Percentiles rank a stretch among this genome's conserved stretches.
phyloP scores from a whole-genome alignment of 2,329 filamentous ascomycete species.

The Aspergillus sp. region DNA sequence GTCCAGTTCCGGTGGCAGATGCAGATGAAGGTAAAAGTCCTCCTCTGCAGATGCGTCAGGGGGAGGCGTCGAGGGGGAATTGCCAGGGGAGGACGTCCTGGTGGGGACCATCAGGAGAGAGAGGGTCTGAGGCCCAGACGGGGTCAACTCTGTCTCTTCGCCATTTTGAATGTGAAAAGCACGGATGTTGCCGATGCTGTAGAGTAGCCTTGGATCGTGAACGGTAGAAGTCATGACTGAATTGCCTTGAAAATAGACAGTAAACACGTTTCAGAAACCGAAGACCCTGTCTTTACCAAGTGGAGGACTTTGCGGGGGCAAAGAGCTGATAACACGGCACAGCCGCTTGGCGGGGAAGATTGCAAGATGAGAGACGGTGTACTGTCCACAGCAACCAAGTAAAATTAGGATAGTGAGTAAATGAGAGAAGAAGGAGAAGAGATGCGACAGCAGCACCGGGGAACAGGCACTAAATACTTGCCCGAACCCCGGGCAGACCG shows the following conservation, averaged over 20 bases:
- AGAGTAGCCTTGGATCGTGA: conserved; percentile 44
- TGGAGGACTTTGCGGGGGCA: conserved; percentile 5
- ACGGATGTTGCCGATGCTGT: conserved; percentile 73
- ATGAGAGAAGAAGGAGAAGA: conserved; percentile 9
- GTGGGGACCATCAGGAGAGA: conserved; percentile 96
- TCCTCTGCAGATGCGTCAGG: conserved; percentile 66
- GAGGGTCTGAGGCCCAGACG: conserved; percentile 83
- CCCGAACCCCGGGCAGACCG: neutral
- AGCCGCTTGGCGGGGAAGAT: neutral
- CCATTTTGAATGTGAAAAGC: conserved; percentile 92
- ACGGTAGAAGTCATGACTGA: conserved; percentile 28
- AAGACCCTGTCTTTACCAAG: neutral
- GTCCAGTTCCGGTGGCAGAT: conserved; percentile 91
- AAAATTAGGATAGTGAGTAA: neutral
- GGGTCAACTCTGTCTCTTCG: conserved; percentile 77
- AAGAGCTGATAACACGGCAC: conserved; percentile 1
- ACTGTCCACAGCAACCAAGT: neutral
- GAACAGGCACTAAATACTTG: conserved; percentile 4
- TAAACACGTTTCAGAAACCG: neutral
- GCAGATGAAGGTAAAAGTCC: conserved; percentile 95
- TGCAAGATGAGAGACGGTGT: neutral
- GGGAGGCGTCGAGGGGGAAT: conserved; percentile 33
- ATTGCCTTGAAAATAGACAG: neutral
- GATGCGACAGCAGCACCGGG: conserved; percentile 9
- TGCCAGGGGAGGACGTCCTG: conserved; percentile 65